Conservation (phyloP, 805 yeast species). For the Candida pseudofarinosa region DNA sequence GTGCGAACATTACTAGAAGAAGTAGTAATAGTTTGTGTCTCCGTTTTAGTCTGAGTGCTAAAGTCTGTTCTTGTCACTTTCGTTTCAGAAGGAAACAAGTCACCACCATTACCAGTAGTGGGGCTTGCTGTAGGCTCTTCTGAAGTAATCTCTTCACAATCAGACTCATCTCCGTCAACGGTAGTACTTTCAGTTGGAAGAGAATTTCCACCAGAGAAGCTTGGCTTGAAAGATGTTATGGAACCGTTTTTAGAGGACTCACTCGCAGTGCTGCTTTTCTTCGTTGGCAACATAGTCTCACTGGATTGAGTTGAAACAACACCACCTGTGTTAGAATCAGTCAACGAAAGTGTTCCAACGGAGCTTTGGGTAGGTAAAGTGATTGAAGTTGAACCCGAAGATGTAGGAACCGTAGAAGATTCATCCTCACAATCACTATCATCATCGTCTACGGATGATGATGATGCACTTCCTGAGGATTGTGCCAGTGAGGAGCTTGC, state of each 20-base stretch:
- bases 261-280: no score
- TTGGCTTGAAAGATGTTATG: no score
- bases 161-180: constrained; percentile 1
- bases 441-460: constrained; percentile 10
- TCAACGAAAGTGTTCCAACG: not conserved
- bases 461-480: constrained; percentile 3
- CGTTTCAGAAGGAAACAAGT: not conserved
- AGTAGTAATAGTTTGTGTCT: not conserved
- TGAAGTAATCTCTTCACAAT: constrained; percentile 1
- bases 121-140: not conserved
- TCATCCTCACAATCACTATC: constrained; percentile 16
- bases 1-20: not conserved
- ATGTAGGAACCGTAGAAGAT: constrained; percentile 3
- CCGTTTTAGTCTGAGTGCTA: not conserved
- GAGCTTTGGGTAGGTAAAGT: not conserved
- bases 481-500: no score
- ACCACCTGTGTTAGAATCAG: not conserved
- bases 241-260: no score
- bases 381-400: constrained; percentile 7
- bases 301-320: not conserved
- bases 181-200: not conserved
- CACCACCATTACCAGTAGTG: not conserved
- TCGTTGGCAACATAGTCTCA: no score
- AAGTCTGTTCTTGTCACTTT: constrained; percentile 1
- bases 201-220: not conserved